These are phyloP conservation scores for Epichloe bromicola DNA, from an alignment of 2,329 filamentous ascomycete genomes.

Conservation along the genomic window DNA sequence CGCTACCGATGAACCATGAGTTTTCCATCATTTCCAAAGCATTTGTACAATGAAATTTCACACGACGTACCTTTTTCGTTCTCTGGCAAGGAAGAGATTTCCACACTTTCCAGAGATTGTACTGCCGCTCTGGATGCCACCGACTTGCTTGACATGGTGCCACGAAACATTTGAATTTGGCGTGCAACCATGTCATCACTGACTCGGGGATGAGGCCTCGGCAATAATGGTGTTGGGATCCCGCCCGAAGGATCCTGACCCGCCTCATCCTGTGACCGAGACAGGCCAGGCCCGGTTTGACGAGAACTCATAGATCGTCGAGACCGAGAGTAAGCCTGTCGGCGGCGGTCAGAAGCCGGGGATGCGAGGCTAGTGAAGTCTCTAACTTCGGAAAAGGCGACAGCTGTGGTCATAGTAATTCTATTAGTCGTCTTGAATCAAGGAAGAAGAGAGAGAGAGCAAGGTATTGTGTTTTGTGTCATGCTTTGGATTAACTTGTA, in stretches of 20 bases:
- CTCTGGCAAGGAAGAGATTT: slow-evolving; percentile 30
- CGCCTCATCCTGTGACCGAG: slow-evolving; percentile 12
- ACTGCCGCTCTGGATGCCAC: slow-evolving; percentile 36
- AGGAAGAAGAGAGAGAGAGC: too few species aligned
- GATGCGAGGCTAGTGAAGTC: slow-evolving; percentile 5
- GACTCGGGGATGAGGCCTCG: slow-evolving; percentile 2
- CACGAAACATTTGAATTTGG: slow-evolving; percentile 33
- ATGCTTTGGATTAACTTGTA: too few species aligned
- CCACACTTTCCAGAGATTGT: slow-evolving; percentile 32
- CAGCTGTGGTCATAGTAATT: background rate
- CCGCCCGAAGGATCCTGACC: background rate
- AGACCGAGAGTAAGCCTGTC: slow-evolving; percentile 14
- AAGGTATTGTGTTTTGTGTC: too few species aligned
- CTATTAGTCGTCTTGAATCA: background rate
- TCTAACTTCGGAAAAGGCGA: background rate
- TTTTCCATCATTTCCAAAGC: background rate
- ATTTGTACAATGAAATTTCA: background rate
- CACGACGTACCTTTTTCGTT: slow-evolving; percentile 34
- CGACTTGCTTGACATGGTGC: slow-evolving; percentile 28
- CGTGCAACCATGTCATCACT: slow-evolving; percentile 23
- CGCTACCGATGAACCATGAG: slow-evolving; percentile 20
- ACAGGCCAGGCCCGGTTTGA: slow-evolving; percentile 12
- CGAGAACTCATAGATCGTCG: slow-evolving; percentile 15
- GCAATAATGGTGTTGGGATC: background rate
- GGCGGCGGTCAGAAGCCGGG: slow-evolving; percentile 13